Percentiles rank a stretch among this genome's conserved stretches.
These are phyloP conservation scores for Solanum chiquidenum DNA, from an alignment of 257 asterid genomes.

Conservation along the genomic window DNA sequence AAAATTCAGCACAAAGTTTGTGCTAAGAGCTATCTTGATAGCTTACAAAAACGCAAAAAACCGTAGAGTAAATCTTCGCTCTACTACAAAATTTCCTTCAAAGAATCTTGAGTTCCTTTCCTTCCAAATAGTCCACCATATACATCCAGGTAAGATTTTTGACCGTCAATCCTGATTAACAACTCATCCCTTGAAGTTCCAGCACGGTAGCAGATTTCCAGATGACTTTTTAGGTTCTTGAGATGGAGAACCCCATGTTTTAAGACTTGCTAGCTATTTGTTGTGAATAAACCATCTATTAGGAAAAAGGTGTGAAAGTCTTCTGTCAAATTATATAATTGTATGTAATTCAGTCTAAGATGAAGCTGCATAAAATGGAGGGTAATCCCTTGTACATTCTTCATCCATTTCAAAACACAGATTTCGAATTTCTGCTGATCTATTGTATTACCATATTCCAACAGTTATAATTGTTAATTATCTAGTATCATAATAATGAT, in stretches of 20 bases:
- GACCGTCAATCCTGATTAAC: neutral
- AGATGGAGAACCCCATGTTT: neutral
- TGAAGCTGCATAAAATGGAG: neutral
- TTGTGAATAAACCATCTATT: neutral
- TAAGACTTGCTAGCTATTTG: neutral
- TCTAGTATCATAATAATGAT: neutral
- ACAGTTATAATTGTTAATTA: neutral
- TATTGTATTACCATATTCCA: neutral
- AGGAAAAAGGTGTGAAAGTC: neutral
- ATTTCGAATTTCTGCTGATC: neutral
- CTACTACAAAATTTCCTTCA: no score
- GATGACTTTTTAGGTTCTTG: neutral
- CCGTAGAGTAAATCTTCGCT: neutral
- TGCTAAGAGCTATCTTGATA: neutral
- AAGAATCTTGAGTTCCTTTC: no score
- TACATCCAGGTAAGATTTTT: neutral
- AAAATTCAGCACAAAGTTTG: neutral
- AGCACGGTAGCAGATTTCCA: neutral
- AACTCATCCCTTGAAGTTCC: neutral
- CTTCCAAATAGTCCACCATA: no score
- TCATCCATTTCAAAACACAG: neutral
- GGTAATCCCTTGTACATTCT: neutral
- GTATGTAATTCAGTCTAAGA: neutral
- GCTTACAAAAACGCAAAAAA: neutral
- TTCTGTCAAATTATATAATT: neutral